A percentile compares a stretch with the other conserved stretches of the same genome.
Conservation (phyloP, 1,139 yeast genomes). For the Yamadazyma triangularis region DNA sequence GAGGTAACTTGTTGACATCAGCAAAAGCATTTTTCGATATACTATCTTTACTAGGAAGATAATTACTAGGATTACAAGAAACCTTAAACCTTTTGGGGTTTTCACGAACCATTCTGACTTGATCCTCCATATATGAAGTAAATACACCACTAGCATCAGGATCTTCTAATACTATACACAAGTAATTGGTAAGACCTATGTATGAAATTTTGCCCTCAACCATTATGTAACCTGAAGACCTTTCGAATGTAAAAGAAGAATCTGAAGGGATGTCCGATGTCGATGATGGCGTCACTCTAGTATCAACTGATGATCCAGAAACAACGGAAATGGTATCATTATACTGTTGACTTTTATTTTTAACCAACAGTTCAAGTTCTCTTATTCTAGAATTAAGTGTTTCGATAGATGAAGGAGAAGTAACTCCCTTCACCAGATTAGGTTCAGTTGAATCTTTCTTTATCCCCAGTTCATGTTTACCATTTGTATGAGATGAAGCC, state of each 20-base stretch:
- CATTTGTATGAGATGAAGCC: neutral
- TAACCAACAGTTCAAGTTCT: neutral
- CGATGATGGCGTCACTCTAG: neutral
- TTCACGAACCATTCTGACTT: neutral
- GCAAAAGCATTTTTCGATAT: neutral
- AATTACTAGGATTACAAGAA: neutral
- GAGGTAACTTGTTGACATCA: conserved; percentile 1
- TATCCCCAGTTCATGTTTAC: no score
- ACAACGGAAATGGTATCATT: neutral
- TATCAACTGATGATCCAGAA: neutral
- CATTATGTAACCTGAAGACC: neutral
- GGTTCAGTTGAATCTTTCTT: no score
- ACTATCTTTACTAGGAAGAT: neutral
- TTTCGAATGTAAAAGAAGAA: neutral
- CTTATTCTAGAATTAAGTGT: neutral
- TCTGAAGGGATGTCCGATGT: neutral
- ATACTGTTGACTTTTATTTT: neutral
- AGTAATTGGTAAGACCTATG: conserved; percentile 1
- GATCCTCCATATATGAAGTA: neutral
- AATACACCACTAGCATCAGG: neutral
- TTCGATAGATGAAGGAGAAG: neutral
- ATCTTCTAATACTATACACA: conserved; percentile 1
- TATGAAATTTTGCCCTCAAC: conserved; percentile 1
- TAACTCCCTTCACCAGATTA: neutral
- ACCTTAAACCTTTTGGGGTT: no score